phyloP scores from a whole-genome alignment of 352 stramenopile species.

The Globisporangium irregulare region DNA sequence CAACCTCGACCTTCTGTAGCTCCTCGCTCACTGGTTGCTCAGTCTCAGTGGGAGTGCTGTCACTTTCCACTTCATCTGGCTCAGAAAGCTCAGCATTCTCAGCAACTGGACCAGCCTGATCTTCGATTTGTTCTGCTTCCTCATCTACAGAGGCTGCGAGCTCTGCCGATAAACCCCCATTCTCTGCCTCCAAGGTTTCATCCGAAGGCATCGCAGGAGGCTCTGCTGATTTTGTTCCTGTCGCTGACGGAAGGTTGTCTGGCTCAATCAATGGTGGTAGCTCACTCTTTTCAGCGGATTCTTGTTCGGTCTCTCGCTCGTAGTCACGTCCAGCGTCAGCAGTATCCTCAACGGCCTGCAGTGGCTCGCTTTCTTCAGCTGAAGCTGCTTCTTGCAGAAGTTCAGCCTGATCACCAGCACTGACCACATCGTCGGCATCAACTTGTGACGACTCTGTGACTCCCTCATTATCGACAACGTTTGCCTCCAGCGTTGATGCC shows the following conservation, averaged over 20 bases:
- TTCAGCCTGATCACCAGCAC: background rate
- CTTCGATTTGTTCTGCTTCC: background rate
- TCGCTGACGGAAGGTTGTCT: background rate
- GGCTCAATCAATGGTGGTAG: background rate
- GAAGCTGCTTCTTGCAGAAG: background rate
- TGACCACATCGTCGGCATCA: background rate
- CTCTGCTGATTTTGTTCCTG: background rate
- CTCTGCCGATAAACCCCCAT: background rate
- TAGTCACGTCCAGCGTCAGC: background rate
- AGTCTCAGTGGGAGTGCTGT: background rate
- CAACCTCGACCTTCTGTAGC: background rate
- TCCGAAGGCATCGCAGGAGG: background rate
- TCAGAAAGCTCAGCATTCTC: background rate
- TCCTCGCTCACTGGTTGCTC: background rate
- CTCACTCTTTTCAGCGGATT: background rate
- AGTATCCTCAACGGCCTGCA: background rate
- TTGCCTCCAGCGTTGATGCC: background rate
- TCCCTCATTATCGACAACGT: background rate
- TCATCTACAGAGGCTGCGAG: background rate
- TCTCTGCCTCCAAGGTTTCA: background rate
- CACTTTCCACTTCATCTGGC: background rate
- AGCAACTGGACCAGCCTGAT: background rate
- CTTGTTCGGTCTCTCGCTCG: background rate
- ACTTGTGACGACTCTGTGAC: background rate
- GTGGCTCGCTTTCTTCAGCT: background rate